Evolutionary conservation across 208 protist genomes (phyloP).

Genomic region (Endotrypanum monterogeii): DNA sequence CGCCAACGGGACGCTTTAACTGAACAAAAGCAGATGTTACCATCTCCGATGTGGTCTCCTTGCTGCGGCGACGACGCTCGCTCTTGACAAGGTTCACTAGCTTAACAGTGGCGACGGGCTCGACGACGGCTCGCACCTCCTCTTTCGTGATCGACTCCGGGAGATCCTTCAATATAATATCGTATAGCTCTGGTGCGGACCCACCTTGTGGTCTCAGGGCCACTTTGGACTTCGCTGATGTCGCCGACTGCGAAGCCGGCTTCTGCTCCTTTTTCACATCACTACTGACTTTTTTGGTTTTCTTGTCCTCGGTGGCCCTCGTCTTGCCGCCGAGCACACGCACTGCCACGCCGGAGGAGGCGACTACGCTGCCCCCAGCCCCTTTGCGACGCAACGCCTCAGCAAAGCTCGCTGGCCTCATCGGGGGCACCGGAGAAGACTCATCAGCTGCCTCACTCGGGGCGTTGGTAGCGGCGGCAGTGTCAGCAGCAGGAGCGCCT

Average conservation of each 20-base stretch:
- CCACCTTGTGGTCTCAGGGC: background rate
- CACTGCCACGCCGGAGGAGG: constrained; percentile 25
- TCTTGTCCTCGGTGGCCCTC: constrained; percentile 16
- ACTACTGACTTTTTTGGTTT: constrained; percentile 20
- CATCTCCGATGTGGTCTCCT: constrained; percentile 35
- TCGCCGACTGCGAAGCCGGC: constrained; percentile 9
- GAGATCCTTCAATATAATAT: constrained; percentile 81
- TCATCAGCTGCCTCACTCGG: background rate
- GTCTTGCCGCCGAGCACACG: constrained; percentile 22
- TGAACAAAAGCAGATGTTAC: constrained; percentile 83
- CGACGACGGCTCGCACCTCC: constrained; percentile 56
- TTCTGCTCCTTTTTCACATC: constrained; percentile 3
- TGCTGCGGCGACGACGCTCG: constrained; percentile 47
- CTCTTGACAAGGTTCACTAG: constrained; percentile 62
- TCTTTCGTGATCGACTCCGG: constrained; percentile 50
- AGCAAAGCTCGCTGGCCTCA: constrained; percentile 49
- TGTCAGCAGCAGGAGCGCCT: background rate
- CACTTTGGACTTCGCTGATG: constrained; percentile 2
- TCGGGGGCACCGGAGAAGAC: constrained; percentile 6
- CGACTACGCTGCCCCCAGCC: constrained; percentile 11
- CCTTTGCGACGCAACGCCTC: constrained; percentile 49
- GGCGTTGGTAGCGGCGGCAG: background rate
- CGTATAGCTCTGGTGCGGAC: constrained; percentile 51
- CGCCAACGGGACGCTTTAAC: constrained; percentile 58
- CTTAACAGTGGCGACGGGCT: constrained; percentile 33